Conservation (phyloP, 2,329 filamentous ascomycete genomes). For the Rhynchosporium secalis region DNA sequence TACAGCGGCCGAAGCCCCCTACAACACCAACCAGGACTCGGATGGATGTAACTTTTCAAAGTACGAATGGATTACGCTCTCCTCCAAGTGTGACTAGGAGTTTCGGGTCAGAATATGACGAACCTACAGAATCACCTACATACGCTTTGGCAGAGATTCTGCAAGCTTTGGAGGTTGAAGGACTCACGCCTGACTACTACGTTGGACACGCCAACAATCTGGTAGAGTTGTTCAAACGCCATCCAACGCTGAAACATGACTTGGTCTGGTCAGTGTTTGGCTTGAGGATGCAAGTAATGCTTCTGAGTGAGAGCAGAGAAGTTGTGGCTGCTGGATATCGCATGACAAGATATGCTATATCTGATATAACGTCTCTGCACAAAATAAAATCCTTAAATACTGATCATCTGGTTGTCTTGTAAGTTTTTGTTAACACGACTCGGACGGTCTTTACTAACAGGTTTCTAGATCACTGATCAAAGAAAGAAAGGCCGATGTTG, state of each 20-base stretch:
- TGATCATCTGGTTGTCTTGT: constrained; percentile 84
- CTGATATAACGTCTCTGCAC: constrained; percentile 83
- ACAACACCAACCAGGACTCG: constrained; percentile 51
- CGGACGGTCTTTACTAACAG: constrained; percentile 24
- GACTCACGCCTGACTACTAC: constrained; percentile 91
- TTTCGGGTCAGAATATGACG: constrained; percentile 63
- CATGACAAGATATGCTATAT: constrained; percentile 91
- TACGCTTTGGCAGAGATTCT: constrained; percentile 88
- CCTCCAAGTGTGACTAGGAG: constrained; percentile 57
- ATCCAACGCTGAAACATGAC: constrained; percentile 94
- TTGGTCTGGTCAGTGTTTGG: constrained; percentile 96
- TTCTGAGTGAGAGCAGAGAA: constrained; percentile 92
- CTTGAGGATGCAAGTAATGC: constrained; percentile 89
- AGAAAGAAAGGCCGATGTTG: constrained; percentile 93
- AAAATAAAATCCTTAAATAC: constrained; percentile 87
- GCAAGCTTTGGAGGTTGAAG: constrained; percentile 83
- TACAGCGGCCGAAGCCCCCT: constrained; percentile 52
- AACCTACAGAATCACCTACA: constrained; percentile 80
- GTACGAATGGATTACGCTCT: constrained; percentile 52
- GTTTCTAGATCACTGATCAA: constrained; percentile 74
- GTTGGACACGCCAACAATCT: constrained; percentile 88
- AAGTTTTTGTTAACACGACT: constrained; percentile 32
- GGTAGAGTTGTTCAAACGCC: constrained; percentile 92
- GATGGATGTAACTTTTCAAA: constrained; percentile 49
- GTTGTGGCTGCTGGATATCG: constrained; percentile 94